Percentiles rank a stretch among this genome's conserved stretches.
Evolutionary conservation across 768 basidiomycete species (phyloP).

Genomic region (Tulasnella sp.): DNA sequence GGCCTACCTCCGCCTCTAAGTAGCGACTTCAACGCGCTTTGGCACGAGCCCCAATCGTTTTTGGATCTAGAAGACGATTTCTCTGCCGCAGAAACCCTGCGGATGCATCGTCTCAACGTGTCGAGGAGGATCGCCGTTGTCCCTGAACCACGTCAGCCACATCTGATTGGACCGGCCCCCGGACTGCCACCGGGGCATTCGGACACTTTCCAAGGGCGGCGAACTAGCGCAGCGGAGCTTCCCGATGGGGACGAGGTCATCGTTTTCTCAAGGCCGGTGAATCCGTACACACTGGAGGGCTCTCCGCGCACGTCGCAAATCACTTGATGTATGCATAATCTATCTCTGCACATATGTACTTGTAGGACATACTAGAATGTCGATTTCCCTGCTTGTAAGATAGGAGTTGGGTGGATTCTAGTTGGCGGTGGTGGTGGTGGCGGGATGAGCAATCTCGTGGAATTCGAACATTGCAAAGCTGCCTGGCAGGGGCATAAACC

Average conservation of each 20-base stretch:
- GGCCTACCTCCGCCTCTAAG: too few species aligned
- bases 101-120: background rate
- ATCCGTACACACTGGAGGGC: background rate
- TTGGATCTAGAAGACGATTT: background rate
- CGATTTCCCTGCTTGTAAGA: background rate
- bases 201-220: background rate
- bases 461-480: slow-evolving; percentile 5
- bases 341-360: background rate
- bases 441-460: background rate
- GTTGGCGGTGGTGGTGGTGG: background rate
- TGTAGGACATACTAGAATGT: background rate
- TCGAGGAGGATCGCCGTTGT: background rate
- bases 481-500: slow-evolving; percentile 11
- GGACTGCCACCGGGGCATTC: background rate
- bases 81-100: background rate
- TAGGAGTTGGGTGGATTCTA: background rate
- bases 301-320: background rate
- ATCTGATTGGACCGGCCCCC: background rate
- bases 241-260: background rate
- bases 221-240: background rate
- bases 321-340: background rate
- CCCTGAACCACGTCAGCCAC: slow-evolving; percentile 1
- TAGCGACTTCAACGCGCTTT: slow-evolving; percentile 1
- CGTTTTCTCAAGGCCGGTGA: background rate
- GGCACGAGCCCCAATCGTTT: background rate